Evolutionary conservation across 768 basidiomycete species (phyloP), one percentile per base, ranked within the genome.

Genomic region (Russula griseocarnosa): DNA sequence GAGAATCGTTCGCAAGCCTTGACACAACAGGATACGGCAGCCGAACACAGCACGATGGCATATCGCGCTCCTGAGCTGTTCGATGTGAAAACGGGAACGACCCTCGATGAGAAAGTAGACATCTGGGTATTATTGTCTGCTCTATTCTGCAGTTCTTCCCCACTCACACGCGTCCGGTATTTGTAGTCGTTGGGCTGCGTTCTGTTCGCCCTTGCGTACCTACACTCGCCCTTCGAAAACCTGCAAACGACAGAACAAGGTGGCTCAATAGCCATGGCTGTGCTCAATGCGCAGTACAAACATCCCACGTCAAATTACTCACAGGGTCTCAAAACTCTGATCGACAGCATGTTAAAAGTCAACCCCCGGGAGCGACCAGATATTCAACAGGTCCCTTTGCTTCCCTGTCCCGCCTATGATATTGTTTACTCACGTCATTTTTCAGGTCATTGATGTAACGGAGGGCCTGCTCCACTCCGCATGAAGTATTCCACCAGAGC

Each of bases 11-110:
- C 87, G 28, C 88, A 94, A 73, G 97, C 97, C 0, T 75, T 99
- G 52, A 70, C 90, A 20, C 94, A 98, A 69, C 97, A 98, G 84
- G 97, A 99, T 73, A 86, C 96, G 67, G 97, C 97, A 3, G 94
- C 93, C 20, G 97, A 99, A 74, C 95, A 96, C 74, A 96, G 94
- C 68, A 94, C 94, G 14, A 98, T 99, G 97, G 92, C 97, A 0
- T 99, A 96, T 70, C 87, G 97, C 22, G 95, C 97, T 2, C 97
- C 97, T 0, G 97, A 99, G 72, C 79, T 99, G 24, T 99, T 98
- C 72, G 97, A 99, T 70, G 95, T 97, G 61, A 96, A 96, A 73
- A 98, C 94, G 5, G 92, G 92, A 26, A 78, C 82, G 46, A 84
- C 79, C 0, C 76, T 98, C 9, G 92, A 97, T 69, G 96, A 98